phyloP scores from a whole-genome alignment of 352 stramenopile species.

The Phytophthora brassicae region DNA sequence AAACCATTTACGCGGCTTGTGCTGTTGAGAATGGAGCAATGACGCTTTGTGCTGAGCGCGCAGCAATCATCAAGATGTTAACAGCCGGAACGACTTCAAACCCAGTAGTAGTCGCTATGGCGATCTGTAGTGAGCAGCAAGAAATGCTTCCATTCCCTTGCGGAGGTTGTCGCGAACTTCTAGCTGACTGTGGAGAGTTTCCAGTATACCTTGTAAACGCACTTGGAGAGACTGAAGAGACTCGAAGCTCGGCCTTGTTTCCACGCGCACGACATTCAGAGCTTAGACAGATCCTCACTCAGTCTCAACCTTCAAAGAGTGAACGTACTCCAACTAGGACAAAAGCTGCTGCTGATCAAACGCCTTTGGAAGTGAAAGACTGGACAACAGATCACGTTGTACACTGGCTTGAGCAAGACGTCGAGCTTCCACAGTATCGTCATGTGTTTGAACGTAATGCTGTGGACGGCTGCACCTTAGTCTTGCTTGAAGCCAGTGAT shows the following conservation, averaged over 20 bases:
- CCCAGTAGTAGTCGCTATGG: slow-evolving; percentile 45
- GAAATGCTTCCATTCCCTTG: slow-evolving; percentile 61
- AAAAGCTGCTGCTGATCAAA: background rate
- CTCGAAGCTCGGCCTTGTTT: slow-evolving; percentile 60
- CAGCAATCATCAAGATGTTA: slow-evolving; percentile 51
- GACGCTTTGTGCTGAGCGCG: slow-evolving; percentile 58
- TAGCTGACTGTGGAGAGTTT: slow-evolving; percentile 74
- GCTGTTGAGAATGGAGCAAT: slow-evolving; percentile 46
- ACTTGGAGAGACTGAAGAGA: slow-evolving; percentile 49
- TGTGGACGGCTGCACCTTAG: slow-evolving; percentile 68
- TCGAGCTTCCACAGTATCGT: slow-evolving; percentile 56
- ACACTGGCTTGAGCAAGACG: slow-evolving; percentile 47
- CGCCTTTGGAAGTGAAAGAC: slow-evolving; percentile 42
- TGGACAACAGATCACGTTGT: slow-evolving; percentile 60
- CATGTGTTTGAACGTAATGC: slow-evolving; percentile 51
- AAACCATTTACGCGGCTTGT: slow-evolving; percentile 45
- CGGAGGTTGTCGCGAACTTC: slow-evolving; percentile 65
- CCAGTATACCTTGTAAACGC: slow-evolving; percentile 68
- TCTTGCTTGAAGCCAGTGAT: slow-evolving; percentile 56
- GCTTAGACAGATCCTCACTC: slow-evolving; percentile 17
- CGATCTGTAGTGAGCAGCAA: slow-evolving; percentile 59
- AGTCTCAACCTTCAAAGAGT: background rate
- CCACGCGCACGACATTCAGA: slow-evolving; percentile 43
- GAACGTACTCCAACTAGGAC: background rate
- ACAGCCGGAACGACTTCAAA: slow-evolving; percentile 7